Base-by-base conservation (phyloP, 805 yeast species). In the Suhomyces faveliae region DNA sequence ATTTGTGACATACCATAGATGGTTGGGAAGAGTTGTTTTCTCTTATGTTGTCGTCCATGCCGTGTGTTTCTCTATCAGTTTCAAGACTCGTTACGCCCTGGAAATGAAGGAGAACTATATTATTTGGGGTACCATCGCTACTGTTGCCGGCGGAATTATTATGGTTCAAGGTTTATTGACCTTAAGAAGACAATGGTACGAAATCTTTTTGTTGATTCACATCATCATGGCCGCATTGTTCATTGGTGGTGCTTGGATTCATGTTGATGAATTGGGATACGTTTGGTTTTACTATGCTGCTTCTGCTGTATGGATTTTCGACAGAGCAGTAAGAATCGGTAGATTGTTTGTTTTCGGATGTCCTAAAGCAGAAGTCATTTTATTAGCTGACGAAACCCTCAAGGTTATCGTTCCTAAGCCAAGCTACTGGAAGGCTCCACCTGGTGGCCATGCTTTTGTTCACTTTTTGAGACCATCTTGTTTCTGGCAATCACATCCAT, bases 201-300 rank as follows among this genome's bases (percentile, higher is more conserved):
- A 79, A 53, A 47, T 72, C 6, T 84, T 87, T 64, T 60, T 84
- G 29, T 56, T 74, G n/a, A 43, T 73, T 11, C 95, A 87, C 58
- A 78, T 85, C 43, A 48, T 76, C 0, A 58, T 85, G 40, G 89
- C 82, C 3, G 63, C 73, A 4, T 51, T 67, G 4, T 79, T 77
- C 48, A 56, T 79, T 11, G 60, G 62, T n/a, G 81, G 79, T 2
- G 76, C 80, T 2, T 76, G 77, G 67, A 41, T 67, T 6, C 85
- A 80, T 51, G 64, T 74, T 40, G 59, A 62, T 46, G 63, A 51
- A 43, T 62, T 66, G 57, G 77, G 53, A 0, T 71, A 65, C 42
- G 58, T 58, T 17, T 55, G 59, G 53, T 59, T 67, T 43, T 53
- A 59, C 47, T 68, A 65, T 49, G 66, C 73, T 9, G 43, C 63